These are phyloP conservation scores for Erodium trifolium DNA, from an alignment of 441 rosid species.

Conservation along the genomic window DNA sequence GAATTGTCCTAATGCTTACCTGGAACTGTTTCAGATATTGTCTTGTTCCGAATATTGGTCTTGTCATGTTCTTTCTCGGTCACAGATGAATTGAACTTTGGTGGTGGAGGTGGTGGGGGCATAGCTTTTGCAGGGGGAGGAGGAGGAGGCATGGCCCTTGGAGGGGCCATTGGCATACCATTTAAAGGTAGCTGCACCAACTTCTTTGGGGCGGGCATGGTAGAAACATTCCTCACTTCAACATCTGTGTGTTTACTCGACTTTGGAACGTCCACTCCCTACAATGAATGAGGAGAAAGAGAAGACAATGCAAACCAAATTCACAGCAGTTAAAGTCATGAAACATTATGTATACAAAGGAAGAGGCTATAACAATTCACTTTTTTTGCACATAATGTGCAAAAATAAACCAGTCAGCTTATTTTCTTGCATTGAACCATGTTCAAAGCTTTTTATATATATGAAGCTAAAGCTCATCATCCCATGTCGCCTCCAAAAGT, in stretches of 20 bases:
- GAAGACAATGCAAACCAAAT: constrained; percentile 18
- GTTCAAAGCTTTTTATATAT: constrained; percentile 23
- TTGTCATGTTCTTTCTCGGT: constrained; percentile 24
- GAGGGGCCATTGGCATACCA: constrained; percentile 35
- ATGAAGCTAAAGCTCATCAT: constrained; percentile 24
- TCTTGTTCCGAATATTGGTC: constrained; percentile 21
- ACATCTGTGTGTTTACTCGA: constrained; percentile 25
- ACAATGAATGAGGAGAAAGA: constrained; percentile 25
- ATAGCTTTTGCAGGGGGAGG: constrained; percentile 28
- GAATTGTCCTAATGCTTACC: constrained; percentile 27
- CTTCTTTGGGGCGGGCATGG: constrained; percentile 48
- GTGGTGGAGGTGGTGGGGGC: constrained; percentile 34
- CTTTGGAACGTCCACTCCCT: constrained; percentile 24
- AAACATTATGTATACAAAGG: too few relatives aligned
- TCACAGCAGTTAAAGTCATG: constrained; percentile 17
- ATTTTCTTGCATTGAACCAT: constrained; percentile 20
- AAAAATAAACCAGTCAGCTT: constrained; percentile 18
- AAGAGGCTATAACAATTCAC: too few relatives aligned
- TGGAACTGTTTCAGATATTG: constrained; percentile 37
- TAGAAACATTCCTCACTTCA: constrained; percentile 29
- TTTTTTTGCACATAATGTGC: too few relatives aligned
- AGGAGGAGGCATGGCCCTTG: constrained; percentile 24
- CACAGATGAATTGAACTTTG: constrained; percentile 36
- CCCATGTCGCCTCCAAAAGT: constrained; percentile 33
- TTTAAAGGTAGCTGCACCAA: constrained; percentile 28